Evolutionary conservation across 1,139 yeast species (phyloP).

Genomic region (Suhomyces bolitotheri): DNA sequence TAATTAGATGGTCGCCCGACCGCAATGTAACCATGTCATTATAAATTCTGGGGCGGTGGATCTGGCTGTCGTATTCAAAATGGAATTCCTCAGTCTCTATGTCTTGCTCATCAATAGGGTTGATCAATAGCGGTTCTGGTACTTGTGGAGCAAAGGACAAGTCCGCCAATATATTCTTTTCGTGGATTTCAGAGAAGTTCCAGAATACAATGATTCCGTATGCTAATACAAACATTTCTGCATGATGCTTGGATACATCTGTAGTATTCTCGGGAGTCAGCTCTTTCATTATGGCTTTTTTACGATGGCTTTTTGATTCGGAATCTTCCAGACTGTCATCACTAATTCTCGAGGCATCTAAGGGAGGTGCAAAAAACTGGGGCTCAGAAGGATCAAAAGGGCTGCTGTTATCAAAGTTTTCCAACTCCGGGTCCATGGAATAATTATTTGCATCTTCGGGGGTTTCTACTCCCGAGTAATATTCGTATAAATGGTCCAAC

Average conservation of each 20-base stretch:
- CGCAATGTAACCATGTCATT: constrained; percentile 92
- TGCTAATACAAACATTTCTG: constrained; percentile 84
- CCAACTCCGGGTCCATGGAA: constrained; percentile 50
- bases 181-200: constrained; percentile 93
- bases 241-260: constrained; percentile 69
- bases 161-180: constrained; percentile 90
- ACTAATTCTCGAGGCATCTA: constrained; percentile 21
- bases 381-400: constrained; percentile 53
- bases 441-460: constrained; percentile 64
- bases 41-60: constrained; percentile 84
- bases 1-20: constrained; percentile 89
- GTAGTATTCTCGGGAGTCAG: constrained; percentile 17
- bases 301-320: background rate
- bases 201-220: constrained; percentile 97
- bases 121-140: constrained; percentile 53
- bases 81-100: constrained; percentile 95
- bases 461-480: constrained; percentile 79
- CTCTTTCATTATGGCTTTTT: constrained; percentile 2
- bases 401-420: constrained; percentile 34
- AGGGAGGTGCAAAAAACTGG: constrained; percentile 49
- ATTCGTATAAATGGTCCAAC: constrained; percentile 87
- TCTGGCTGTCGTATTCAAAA: constrained; percentile 81
- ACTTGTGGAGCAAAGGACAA: constrained; percentile 69
- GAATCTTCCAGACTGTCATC: constrained; percentile 16
- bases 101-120: constrained; percentile 84